Evolutionary conservation across 495 filamentous ascomycete genomes (phyloP).

Genomic region (Penicillium fimorum): DNA sequence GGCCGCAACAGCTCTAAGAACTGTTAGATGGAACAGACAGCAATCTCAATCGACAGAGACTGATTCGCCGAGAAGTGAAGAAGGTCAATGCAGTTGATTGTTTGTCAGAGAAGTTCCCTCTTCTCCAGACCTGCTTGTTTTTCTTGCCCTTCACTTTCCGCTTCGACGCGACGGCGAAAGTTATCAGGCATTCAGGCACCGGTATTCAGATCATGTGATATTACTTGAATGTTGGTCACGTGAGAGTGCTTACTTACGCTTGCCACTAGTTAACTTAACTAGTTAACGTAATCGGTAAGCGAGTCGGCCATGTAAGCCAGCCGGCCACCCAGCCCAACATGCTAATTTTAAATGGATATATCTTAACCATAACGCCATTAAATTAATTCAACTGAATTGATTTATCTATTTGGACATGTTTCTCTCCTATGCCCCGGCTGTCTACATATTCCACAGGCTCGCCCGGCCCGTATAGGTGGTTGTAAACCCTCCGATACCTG

Average conservation of each 20-base stretch:
- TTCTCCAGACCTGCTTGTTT: constrained; percentile 5
- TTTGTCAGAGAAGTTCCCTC: constrained; percentile 9
- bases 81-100: background rate
- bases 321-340: too few species aligned
- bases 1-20: constrained; percentile 26
- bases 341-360: too few species aligned
- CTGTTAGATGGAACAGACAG: background rate
- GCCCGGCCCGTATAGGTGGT: too few species aligned
- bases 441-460: too few species aligned
- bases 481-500: too few species aligned
- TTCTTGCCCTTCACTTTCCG: constrained; percentile 9
- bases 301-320: too few species aligned
- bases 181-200: constrained; percentile 10
- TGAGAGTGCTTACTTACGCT: background rate
- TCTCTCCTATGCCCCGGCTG: too few species aligned
- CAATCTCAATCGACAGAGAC: constrained; percentile 3
- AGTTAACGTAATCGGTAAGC: too few species aligned
- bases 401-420: too few species aligned
- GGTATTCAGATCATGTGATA: background rate
- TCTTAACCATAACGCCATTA: too few species aligned
- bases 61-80: background rate
- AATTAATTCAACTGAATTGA: too few species aligned
- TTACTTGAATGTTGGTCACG: background rate
- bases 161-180: constrained; percentile 12
- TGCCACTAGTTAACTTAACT: too few species aligned